phyloP scores from a whole-genome alignment of 176 grass and related monocot genomes.

The Raddia distichophylla region DNA sequence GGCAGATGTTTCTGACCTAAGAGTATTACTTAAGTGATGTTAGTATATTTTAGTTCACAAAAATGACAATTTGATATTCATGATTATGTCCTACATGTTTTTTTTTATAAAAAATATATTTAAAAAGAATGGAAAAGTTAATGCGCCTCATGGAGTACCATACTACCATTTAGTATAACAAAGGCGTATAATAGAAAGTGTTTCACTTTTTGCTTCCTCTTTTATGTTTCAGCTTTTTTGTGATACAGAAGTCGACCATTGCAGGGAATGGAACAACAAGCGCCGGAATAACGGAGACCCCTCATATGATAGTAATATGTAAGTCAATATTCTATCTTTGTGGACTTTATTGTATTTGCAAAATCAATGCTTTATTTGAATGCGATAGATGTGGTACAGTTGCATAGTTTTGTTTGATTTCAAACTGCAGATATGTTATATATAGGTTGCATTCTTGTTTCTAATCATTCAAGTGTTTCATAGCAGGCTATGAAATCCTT shows the following conservation, averaged over 20 bases:
- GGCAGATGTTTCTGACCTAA: neutral
- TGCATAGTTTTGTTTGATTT: constrained; percentile 11
- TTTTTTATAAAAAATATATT: neutral
- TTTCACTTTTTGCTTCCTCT: constrained; percentile 22
- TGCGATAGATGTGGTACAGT: neutral
- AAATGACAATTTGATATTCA: constrained; percentile 25
- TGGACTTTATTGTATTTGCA: neutral
- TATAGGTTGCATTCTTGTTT: constrained; percentile 26
- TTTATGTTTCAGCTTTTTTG: constrained; percentile 83
- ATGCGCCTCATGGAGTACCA: neutral
- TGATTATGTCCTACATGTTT: neutral
- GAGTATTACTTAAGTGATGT: neutral
- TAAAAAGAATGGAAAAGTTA: neutral
- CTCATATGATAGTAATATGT: constrained; percentile 83
- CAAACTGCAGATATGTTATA: neutral
- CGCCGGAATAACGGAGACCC: constrained; percentile 65
- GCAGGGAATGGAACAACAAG: constrained; percentile 82
- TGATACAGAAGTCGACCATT: constrained; percentile 86
- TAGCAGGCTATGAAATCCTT: constrained; percentile 14
- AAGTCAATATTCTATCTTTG: constrained; percentile 36
- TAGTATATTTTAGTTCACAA: neutral
- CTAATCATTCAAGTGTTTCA: neutral
- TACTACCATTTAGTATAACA: neutral
- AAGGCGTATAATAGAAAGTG: constrained; percentile 33
- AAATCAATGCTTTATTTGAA: neutral